Conservation (phyloP, 805 yeast species). For the Pichia scutulata region DNA sequence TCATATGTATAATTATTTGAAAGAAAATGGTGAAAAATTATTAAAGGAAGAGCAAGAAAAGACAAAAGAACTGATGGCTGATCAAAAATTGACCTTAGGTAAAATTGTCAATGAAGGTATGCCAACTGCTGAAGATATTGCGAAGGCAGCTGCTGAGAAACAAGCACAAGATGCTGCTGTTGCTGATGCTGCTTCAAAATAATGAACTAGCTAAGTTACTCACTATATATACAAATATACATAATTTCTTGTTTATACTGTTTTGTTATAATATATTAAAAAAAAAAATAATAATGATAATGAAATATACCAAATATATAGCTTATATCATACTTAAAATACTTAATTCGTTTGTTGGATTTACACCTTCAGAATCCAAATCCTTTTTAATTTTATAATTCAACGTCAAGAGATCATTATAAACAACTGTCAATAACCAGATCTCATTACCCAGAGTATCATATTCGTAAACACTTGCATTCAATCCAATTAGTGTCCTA, state of each 20-base stretch:
- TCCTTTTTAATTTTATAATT: not conserved
- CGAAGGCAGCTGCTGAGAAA: slow-evolving; percentile 28
- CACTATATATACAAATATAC: not conserved
- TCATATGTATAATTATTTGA: slow-evolving; percentile 57
- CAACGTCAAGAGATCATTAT: not conserved
- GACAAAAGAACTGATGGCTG: slow-evolving; percentile 74
- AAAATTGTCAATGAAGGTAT: slow-evolving; percentile 78
- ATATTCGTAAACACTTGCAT: not conserved
- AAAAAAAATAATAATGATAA: not conserved
- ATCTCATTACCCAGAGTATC: slow-evolving; percentile 8
- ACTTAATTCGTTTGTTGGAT: not conserved
- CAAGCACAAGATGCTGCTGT: slow-evolving; percentile 6
- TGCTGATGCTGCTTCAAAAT: not conserved
- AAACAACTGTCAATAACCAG: slow-evolving; percentile 6
- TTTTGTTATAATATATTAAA: not conserved
- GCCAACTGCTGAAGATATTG: slow-evolving; percentile 63
- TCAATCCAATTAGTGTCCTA: slow-evolving; percentile 21
- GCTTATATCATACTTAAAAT: not conserved
- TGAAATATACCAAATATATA: not conserved
- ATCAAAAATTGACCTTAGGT: slow-evolving; percentile 76
- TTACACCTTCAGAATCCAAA: not conserved
- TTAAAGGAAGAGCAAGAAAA: slow-evolving; percentile 79
- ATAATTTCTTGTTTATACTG: not conserved
- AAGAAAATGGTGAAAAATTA: slow-evolving; percentile 55
- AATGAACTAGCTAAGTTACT: not conserved